Conservation (phyloP, 2,329 filamentous ascomycete genomes). For the Calonectria pseudoreteaudii region DNA sequence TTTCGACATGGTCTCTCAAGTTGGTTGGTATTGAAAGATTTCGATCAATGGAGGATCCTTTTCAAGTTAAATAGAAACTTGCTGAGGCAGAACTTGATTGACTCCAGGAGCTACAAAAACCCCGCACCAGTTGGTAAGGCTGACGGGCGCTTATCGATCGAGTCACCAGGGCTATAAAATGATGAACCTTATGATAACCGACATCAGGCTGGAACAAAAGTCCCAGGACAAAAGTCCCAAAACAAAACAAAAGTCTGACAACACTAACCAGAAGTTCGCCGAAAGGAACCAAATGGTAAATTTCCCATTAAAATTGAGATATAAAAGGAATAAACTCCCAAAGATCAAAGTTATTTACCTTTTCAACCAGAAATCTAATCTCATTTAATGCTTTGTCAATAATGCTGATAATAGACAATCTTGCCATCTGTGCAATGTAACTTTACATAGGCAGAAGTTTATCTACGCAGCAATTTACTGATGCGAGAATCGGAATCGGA, state of each 20-base stretch:
- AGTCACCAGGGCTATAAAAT: neutral
- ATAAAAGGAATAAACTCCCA: neutral
- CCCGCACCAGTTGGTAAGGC: neutral
- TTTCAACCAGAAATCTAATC: neutral
- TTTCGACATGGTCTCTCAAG: neutral
- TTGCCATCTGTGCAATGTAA: neutral
- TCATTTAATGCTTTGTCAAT: neutral
- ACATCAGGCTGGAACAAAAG: neutral
- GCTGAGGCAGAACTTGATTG: neutral
- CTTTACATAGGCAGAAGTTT: neutral
- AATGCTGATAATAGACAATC: neutral
- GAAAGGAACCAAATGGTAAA: neutral
- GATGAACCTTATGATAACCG: neutral
- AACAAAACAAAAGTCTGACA: neutral
- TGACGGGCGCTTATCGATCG: neutral
- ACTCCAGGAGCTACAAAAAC: neutral
- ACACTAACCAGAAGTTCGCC: neutral
- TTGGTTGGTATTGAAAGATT: neutral
- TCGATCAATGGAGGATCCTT: neutral
- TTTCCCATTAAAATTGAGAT: neutral
- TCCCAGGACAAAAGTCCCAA: neutral
- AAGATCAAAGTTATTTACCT: neutral
- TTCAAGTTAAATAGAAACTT: neutral
- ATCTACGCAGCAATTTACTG: neutral
- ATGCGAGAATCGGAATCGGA: neutral